Base-by-base conservation (phyloP, 345 rosid species). In the Corchorus olitorius region DNA sequence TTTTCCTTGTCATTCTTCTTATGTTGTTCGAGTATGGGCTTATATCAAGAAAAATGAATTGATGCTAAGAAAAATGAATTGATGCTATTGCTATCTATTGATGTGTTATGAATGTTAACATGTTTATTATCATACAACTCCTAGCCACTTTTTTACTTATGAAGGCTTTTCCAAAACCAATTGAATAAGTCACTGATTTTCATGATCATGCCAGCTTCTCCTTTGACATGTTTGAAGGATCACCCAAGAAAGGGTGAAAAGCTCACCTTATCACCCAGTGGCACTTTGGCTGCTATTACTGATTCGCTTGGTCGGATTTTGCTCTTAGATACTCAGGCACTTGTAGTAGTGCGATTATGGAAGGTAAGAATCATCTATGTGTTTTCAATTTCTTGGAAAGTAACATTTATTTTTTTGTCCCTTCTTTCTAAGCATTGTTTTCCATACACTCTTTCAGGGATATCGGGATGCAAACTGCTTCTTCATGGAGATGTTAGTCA, bases 261-360 rank as follows among this genome's bases (percentile, higher is more conserved):
- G 85, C 70, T 63, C 35, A 74, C 60, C 14, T 74, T 74, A 62
- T 96, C 97, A 12, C 99, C 99, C 15, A 92, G 97, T 83, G 99
- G 98, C 69, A 92, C 99, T 65, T 86, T 96, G 85, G 99, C 99
- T 82, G 97, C 99, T 7, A 89, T 96, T 67, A 92, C 99, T 33
- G 99, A 96, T 84, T 96, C 99, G 65, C 95, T 96, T 79, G 99
- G 98, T 77, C 97, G 99, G 27, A 91, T 96, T 81, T 89, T 91
- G 85, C 92, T 93, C 48, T 84, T 96, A 78, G 99, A 96, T 81
- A 93, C 98, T 83, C 97, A 90, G 78, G 99, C 99, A 39, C 91
- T 96, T 48, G 97, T 96, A 45, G 97, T 93, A 59, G 98, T 96
- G 75, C 92, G 98, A 7, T 81, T 96, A 11, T 96, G 98, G 98